phyloP scores from a whole-genome alignment of 306 rosid genomes.

The Rosa rugosa region DNA sequence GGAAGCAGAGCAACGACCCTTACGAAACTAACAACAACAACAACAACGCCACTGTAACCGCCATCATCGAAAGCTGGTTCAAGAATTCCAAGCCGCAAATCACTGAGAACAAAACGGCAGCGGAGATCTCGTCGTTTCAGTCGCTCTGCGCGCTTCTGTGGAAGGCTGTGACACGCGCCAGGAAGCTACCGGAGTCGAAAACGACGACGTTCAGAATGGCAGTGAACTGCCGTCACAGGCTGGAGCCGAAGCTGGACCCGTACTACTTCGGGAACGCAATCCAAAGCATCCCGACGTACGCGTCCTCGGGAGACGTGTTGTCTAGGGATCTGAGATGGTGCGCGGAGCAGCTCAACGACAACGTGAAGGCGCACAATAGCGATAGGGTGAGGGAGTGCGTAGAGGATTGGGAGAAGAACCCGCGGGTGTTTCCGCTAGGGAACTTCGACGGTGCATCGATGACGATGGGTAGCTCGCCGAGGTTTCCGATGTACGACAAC shows the following conservation, averaged over 20 bases:
- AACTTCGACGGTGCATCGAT: constrained; percentile 76
- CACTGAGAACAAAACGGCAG: neutral
- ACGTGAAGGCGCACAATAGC: constrained; percentile 63
- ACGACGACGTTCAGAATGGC: constrained; percentile 90
- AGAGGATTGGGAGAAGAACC: constrained; percentile 73
- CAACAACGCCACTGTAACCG: constrained; percentile 29
- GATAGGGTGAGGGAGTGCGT: constrained; percentile 50
- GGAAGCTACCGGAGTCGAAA: constrained; percentile 50
- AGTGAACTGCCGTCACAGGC: constrained; percentile 67
- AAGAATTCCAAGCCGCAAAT: constrained; percentile 22
- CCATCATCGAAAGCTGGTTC: constrained; percentile 46
- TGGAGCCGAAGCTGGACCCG: constrained; percentile 65
- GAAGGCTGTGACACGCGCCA: constrained; percentile 80
- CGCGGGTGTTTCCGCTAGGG: constrained; percentile 81
- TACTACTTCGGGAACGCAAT: constrained; percentile 91
- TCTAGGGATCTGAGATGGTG: constrained; percentile 65
- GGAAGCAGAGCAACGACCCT: constrained; percentile 54
- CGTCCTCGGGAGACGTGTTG: constrained; percentile 52
- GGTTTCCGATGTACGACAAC: constrained; percentile 87
- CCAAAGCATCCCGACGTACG: constrained; percentile 71
- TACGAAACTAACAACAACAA: constrained; percentile 17
- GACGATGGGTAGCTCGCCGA: constrained; percentile 91
- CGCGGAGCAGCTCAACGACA: constrained; percentile 67
- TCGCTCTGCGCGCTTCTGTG: constrained; percentile 75
- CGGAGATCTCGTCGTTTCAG: constrained; percentile 79